Evolutionary conservation across 108 stramenopile genomes (phyloP), one percentile per base, ranked within the genome.

Genomic region (Cyclostephanos invisitatus): DNA sequence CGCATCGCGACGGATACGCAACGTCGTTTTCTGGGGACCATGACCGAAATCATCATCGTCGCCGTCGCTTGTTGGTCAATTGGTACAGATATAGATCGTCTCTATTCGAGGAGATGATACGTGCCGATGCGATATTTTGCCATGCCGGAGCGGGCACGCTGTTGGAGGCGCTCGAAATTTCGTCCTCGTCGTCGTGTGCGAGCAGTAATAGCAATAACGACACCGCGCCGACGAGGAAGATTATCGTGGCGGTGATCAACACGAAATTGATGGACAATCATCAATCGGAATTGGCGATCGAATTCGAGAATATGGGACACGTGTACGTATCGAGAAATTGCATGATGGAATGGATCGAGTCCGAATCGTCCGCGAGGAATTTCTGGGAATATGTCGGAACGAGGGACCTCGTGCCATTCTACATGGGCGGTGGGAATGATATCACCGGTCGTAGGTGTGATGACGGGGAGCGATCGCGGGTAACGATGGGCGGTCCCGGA

Each of bases 81-180:
- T 86, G 83, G 73, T 97, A 94, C 76, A 78, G 85, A 50, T 96
- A 94, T 72, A 73, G 83, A 64, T 84, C 86, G 44, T 87, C 89
- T 0, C 70, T 97, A 47, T 50, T 67, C 7, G 70, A 69, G 17
- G 96, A 97, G 68, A 97, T 96, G 91, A 72, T 73, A 25, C 27
- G 68, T 3, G 94, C 97, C 12, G 91, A 96, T 73, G 62, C 94
- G 51, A 89, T 97, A 24, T 46, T 98, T 11, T 87, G 86, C 55
- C 97, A 98, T 74, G 94, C 96, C 5, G 97, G 97, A 21, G 97
- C 97, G 28, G 97, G 97, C 7, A 94, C 89, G 18, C 75, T 98
- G 37, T 87, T 97, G 85, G 97, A 97, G 78, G 92, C 74, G 7
- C 63, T 94, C 80, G 18, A 69, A 21, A 62, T 67, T 37, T 17